phyloP scores from a whole-genome alignment of 1,139 yeast species.

The Nakaseomyces kungkrabaensis region DNA sequence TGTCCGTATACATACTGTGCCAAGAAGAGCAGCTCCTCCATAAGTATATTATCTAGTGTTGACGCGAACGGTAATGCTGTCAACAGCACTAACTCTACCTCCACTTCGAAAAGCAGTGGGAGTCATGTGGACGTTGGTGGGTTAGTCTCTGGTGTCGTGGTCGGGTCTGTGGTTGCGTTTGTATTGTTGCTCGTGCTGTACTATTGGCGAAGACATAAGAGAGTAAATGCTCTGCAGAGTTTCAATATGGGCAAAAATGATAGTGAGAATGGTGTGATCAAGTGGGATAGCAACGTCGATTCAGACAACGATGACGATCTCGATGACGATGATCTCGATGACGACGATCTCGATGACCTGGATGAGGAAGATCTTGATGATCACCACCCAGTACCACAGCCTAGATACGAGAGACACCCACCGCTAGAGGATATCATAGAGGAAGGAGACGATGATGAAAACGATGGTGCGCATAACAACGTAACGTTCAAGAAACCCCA shows the following conservation, averaged over 20 bases:
- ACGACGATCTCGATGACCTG: constrained; percentile 11
- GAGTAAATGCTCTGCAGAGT: neutral
- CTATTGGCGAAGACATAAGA: neutral
- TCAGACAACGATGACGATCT: constrained; percentile 8
- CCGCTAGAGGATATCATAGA: neutral
- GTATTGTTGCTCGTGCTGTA: neutral
- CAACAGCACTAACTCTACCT: constrained; percentile 7
- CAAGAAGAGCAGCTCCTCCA: constrained; percentile 12
- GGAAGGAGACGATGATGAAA: constrained; percentile 7
- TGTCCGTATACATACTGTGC: constrained; percentile 54
- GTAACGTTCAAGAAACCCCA: too few species aligned
- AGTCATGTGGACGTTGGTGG: constrained; percentile 6
- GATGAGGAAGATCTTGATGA: neutral
- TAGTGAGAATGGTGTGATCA: neutral
- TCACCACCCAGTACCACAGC: neutral
- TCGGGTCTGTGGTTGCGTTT: constrained; percentile 39
- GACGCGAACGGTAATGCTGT: constrained; percentile 4
- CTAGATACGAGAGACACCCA: constrained; percentile 10
- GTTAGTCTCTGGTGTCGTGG: constrained; percentile 52
- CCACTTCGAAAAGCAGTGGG: neutral
- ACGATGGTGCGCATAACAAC: neutral
- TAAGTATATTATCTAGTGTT: constrained; percentile 7
- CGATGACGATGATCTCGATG: constrained; percentile 10
- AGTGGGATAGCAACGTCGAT: constrained; percentile 28
- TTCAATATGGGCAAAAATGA: constrained; percentile 5